Evolutionary conservation across 768 basidiomycete genomes (phyloP), one percentile per base, ranked within the genome.

Genomic region (Crassisporium funariophilum): DNA sequence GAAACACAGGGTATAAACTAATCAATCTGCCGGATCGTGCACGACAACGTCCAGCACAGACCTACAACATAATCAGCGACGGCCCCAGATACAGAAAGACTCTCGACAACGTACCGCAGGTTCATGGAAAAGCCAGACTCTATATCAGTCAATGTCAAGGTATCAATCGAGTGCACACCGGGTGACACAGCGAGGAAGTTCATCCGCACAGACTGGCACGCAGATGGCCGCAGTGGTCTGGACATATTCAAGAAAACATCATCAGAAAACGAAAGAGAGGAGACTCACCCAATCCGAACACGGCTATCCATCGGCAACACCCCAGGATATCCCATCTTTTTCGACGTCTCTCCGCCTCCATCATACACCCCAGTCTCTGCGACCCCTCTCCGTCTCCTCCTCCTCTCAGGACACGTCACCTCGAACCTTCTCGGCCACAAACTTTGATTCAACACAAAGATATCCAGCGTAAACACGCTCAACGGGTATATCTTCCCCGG

Each of bases 161-260:
- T 74, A 50, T 88, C 83, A 41, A 94, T 77, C 2, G 83, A 73
- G 58, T 93, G 90, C 2, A 92, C 82, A 3, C 91, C 91, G 15
- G 89, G 84, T 6, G 79, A 76, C 38, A 94, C 69, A 2, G 91
- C 90, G 36, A 94, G 67, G 57, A 93, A 92, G 49, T 86, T 79
- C 85, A 94, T 91, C 31, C 88, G 74, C 19, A 93, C 88, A 15
- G 88, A 89, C 62, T 93, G 91, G 60, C 90, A 91, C 1, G 88
- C 84, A 9, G 82, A 81, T 3, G 91, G 86, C n/a, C 79, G 73
- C 15, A 93, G 73, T 10, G 91, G 91, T 9, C 89, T 92, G 53
- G 8, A 44, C 20, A 49, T 41, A 11, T 19, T 36, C 11, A 16
- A 15, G 10, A 38, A 36, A 45, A 22, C 33, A 23, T 46, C 20